Base-by-base conservation (phyloP, 805 yeast species). In the Candida tammaniensis region DNA sequence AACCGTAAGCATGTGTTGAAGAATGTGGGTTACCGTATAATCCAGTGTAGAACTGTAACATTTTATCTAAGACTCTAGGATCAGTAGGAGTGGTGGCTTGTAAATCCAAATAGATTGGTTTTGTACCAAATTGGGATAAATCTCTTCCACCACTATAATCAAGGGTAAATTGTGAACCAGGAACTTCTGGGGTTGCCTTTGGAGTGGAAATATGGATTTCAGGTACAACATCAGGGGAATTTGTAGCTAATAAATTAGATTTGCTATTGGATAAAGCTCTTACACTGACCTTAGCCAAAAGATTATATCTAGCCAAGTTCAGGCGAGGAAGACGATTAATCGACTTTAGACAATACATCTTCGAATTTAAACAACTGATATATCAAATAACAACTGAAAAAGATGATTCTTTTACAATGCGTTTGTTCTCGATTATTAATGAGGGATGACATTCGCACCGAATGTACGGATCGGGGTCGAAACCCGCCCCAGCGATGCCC, bases 31-130 rank as follows among this genome's bases (percentile, higher is more conserved):
- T 93, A 43, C 99, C 99, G 57, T 87, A 93, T 38, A 86, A 70
- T 4, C 98, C 98, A 2, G 98, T 91, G 59, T 77, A 84, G 54
- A 82, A 87, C 49, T 76, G 78, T 48, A 86, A 57, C 95, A 86
- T 87, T 47, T 79, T 82, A 55, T 86, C 96, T 47, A 93, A 64
- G 7, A 93, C 99, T 36, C 99, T 73, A 20, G 98, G 98, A 56
- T 93, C 99, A 1, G 93, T 85, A 17, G 98, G 98, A 0, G 99
- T 91, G 0, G 99, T 93, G 19, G 98, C 98, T 65, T 93, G 99
- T 75, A 89, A 89, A 53, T 93, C 99, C 52, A 93, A 66, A 61
- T 93, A 93, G 43, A 93, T 93, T 7, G 99, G 98, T 49, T 97
- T 76, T 7, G 83, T 70, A 33, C 93, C 94, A 49, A 66, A 62